Evolutionary conservation across 495 filamentous ascomycete genomes (phyloP).

Genomic region (Cercophora newfieldiana): DNA sequence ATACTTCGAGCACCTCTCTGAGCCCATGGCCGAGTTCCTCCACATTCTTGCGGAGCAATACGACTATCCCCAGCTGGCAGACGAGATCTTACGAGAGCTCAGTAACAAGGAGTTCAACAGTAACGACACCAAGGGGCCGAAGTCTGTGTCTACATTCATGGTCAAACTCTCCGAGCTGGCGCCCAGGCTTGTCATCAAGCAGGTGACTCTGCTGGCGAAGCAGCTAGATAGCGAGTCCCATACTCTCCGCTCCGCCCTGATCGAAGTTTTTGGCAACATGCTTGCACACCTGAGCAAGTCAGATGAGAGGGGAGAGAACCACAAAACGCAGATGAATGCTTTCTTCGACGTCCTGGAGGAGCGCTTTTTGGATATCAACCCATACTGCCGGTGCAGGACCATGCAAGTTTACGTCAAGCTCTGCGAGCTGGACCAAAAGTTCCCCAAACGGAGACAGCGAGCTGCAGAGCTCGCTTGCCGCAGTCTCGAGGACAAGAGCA

Average conservation of each 20-base stretch:
- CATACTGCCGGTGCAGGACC: constrained; percentile 87
- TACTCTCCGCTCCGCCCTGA: constrained; percentile 86
- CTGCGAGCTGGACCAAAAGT: constrained; percentile 91
- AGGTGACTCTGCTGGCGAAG: constrained; percentile 91
- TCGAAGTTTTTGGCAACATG: constrained; percentile 99
- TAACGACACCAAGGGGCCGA: constrained; percentile 92
- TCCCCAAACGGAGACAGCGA: constrained; percentile 84
- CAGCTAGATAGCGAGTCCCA: constrained; percentile 97
- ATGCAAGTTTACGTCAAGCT: constrained; percentile 93
- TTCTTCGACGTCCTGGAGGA: constrained; percentile 98
- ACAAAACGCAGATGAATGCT: constrained; percentile 89
- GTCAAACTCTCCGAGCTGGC: constrained; percentile 93
- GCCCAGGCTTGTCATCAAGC: constrained; percentile 90
- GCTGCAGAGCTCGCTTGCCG: constrained; percentile 81
- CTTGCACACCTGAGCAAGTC: constrained; percentile 86
- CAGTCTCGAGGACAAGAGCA: constrained; percentile 96
- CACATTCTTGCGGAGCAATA: constrained; percentile 97
- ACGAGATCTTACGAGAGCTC: constrained; percentile 90
- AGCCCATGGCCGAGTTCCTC: constrained; percentile 98
- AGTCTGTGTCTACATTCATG: constrained; percentile 97
- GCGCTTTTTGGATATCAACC: constrained; percentile 94
- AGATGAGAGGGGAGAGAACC: constrained; percentile 84
- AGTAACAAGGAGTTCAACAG: constrained; percentile 97
- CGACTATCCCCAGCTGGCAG: constrained; percentile 92
- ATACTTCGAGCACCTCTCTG: constrained; percentile 96